Base-by-base conservation (phyloP, 2,329 filamentous ascomycete genomes). In the Cercospora citrullina region DNA sequence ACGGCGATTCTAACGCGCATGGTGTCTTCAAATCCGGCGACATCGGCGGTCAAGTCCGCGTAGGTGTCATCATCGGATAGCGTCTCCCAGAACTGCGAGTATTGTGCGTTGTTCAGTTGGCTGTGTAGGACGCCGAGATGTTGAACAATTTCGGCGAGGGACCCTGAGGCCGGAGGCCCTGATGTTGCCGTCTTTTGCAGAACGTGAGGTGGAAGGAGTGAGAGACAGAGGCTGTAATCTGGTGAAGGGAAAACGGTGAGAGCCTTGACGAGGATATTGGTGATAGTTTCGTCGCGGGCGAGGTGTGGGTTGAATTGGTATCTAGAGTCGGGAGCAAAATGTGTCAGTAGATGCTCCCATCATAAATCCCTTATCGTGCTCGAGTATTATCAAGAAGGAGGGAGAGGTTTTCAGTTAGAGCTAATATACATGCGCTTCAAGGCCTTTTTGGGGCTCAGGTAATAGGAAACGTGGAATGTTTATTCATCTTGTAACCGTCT, bases 261-360 rank as follows among this genome's bases (percentile, higher is more conserved):
- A 74, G 94, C 88, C 87, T 98, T 99, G 86, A 96, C 94, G 80
- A 99, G 93, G 84, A 98, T 91, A 87, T 98, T 98, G 86, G 95
- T 98, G 82, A 95, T 93, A 78, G 94, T 93, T 83, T 99, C 95
- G 79, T 97, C 92, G 85, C 95, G 94, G 79, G 94, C 90, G 76
- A 97, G 92, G 85, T 98, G 94, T 63, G 95, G 95, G 88, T 99
- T 99, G 85, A 99, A 97, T 85, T 99, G 96, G 87, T 99, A 99
- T 73, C 95, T 99, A 36, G 6, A 21, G 7, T 30, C 23, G 21
- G 8, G 55, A 23, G 28, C 31, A 45, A 14, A 26, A 18, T n/a
- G 14, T 42, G 53, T 57, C 36, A 64, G 62, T 36, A 3, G 16
- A 10, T 33, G 26, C 36, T 73, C 70, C 60, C 63, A 72, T 18